Base-by-base conservation (phyloP, 1,139 yeast species). In the Geotrichum restrictum region DNA sequence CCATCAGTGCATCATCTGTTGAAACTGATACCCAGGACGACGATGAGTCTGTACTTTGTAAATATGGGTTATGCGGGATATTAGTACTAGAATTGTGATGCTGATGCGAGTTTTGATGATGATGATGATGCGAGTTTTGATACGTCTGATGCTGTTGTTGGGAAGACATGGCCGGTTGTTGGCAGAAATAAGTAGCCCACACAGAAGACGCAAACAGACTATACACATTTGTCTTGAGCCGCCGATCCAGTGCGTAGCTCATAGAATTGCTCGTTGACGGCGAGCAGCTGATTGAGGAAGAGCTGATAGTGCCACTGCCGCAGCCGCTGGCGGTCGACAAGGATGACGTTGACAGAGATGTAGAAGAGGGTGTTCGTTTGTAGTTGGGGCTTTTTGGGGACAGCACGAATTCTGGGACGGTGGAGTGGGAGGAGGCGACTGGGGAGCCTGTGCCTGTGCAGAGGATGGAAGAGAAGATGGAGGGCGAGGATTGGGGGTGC, bases 381-480 rank as follows among this genome's bases (percentile, higher is more conserved):
- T 11, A 18, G 14, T 11, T 24, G 44, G 14, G 11, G 32, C n/a
- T 21, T 10, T 22, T n/a, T 40, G 44, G 27, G 13, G 44, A 8
- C 44, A 11, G 5, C 7, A 22, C n/a, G 29, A 6, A 24, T 16
- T 40, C 16, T 13, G 44, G 44, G 16, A 5, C 8, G 11, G 29
- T 7, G 11, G 44, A 40, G 44, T 40, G 44, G 6, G 44, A 19
- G 11, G 31, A 21, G 3, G 44, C 44, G 18, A 40, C 44, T 3
- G 44, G 44, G 8, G 31, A 22, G 7, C 44, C 44, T 6, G 32
- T 10, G 31, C 29, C 14, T 13, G 44, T 40, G 32, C 44, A 40
- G 3, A 40, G 44, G 13, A 40, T 40, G 21, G 44, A 40, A 10
- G 44, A 40, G 13, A 40, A 40, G 32, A 40, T 24, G 27, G 21